Evolutionary conservation across 176 grass and related monocot species (phyloP).

Genomic region (Secale cereale): DNA sequence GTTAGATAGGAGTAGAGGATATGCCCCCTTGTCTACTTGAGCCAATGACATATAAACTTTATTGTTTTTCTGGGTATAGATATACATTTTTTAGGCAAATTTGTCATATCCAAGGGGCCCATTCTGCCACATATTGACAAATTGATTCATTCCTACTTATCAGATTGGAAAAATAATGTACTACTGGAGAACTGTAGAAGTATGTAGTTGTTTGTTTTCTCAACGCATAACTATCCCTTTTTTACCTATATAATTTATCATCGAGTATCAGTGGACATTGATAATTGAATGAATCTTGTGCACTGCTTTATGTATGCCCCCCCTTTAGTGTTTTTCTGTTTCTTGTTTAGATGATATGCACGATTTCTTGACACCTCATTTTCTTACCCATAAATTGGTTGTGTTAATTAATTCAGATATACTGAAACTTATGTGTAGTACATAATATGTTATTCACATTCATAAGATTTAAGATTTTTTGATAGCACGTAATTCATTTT

Average conservation of each 20-base stretch:
- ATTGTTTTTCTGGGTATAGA: not conserved
- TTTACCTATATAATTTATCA: not conserved
- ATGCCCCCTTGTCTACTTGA: too few species aligned
- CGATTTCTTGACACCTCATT: not conserved
- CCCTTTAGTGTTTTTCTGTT: not conserved
- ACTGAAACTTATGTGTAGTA: too few species aligned
- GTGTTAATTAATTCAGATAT: not conserved
- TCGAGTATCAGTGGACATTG: not conserved
- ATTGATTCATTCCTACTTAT: not conserved
- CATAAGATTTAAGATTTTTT: too few species aligned
- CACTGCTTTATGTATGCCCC: too few species aligned
- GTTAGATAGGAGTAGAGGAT: too few species aligned
- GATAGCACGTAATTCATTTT: too few species aligned
- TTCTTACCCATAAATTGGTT: not conserved
- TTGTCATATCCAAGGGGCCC: not conserved
- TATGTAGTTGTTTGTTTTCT: not conserved
- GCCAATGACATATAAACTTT: not conserved
- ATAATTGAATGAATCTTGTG: not conserved
- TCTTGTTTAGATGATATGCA: not conserved
- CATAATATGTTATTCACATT: too few species aligned
- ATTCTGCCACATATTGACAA: not conserved
- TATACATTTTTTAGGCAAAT: not conserved
- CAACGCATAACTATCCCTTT: not conserved
- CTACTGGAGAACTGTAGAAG: not conserved
- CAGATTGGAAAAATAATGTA: not conserved